A percentile compares a stretch with the other conserved stretches of the same genome.
Conservation (phyloP, 179 eudicot species). For the Drosera spatulata region DNA sequence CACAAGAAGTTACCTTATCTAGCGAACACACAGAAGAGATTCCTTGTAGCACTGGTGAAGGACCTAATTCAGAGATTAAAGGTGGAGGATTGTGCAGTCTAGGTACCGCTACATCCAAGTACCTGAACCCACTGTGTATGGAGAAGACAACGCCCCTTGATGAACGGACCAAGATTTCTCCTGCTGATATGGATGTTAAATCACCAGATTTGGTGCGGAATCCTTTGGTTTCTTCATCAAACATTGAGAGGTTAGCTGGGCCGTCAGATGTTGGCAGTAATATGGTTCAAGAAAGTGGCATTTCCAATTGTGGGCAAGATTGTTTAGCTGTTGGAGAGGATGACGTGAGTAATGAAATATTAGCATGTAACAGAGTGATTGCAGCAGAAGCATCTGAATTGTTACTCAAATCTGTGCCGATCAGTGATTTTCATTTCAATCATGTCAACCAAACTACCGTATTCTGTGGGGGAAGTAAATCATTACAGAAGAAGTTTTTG, state of each 20-base stretch:
- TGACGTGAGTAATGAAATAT: slow-evolving; percentile 24
- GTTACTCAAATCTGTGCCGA: slow-evolving; percentile 25
- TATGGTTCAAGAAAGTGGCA: too few species aligned
- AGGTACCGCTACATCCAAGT: slow-evolving; percentile 62
- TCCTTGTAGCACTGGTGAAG: slow-evolving; percentile 11
- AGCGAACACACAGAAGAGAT: slow-evolving; percentile 21
- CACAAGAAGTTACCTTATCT: slow-evolving; percentile 32
- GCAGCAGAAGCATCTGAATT: slow-evolving; percentile 40
- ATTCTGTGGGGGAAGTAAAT: slow-evolving; percentile 20
- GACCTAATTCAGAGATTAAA: slow-evolving; percentile 20
- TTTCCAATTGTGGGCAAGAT: not conserved
- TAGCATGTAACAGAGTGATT: slow-evolving; percentile 46
- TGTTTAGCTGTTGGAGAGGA: slow-evolving; percentile 14
- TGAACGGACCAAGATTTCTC: slow-evolving; percentile 6
- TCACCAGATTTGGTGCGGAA: slow-evolving; percentile 12
- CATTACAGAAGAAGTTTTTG: slow-evolving; percentile 32
- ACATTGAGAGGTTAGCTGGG: slow-evolving; percentile 17
- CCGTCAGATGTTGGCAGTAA: slow-evolving; percentile 7
- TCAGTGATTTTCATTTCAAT: slow-evolving; percentile 12
- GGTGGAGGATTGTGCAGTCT: slow-evolving; percentile 26
- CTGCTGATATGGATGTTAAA: slow-evolving; percentile 11
- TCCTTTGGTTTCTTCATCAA: slow-evolving; percentile 8
- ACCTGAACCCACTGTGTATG: slow-evolving; percentile 24
- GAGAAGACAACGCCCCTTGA: slow-evolving; percentile 18
- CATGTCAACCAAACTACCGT: slow-evolving; percentile 8